phyloP scores from a whole-genome alignment of 2,329 filamentous ascomycete species.

The Lecanoromycetidae sp. region DNA sequence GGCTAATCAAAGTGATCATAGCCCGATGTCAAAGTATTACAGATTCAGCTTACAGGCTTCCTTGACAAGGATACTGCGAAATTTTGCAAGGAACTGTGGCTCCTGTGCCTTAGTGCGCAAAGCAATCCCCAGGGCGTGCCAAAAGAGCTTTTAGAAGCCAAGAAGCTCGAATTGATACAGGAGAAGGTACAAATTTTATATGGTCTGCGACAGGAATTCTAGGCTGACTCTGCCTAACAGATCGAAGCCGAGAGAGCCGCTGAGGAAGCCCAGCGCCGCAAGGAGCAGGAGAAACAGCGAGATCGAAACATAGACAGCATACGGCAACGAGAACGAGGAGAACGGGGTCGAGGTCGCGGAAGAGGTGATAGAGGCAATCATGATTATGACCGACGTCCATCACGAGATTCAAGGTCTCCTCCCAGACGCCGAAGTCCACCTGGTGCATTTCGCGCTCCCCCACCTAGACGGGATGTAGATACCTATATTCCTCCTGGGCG shows the following conservation, averaged over 20 bases:
- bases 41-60: constrained; percentile 90
- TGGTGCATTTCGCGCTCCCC: constrained; percentile 32
- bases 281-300: constrained; percentile 58
- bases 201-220: neutral
- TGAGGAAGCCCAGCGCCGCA: constrained; percentile 58
- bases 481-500: constrained; percentile 43
- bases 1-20: constrained; percentile 30
- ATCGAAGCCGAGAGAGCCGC: constrained; percentile 71
- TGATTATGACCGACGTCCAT: constrained; percentile 38
- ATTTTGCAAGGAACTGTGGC: constrained; percentile 94
- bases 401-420: constrained; percentile 40
- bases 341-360: constrained; percentile 27
- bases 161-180: constrained; percentile 88
- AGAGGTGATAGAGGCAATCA: constrained; percentile 27
- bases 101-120: constrained; percentile 79
- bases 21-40: constrained; percentile 91
- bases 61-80: constrained; percentile 78
- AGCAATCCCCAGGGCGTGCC: constrained; percentile 79
- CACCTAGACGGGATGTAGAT: constrained; percentile 41
- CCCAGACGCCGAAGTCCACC: constrained; percentile 38
- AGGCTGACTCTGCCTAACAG: constrained; percentile 32
- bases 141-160: constrained; percentile 86
- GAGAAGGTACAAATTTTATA: constrained; percentile 58
- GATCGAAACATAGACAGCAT: constrained; percentile 59
- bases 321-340: constrained; percentile 42